phyloP scores from a whole-genome alignment of 75 land plant species.

The Selaginella tamariscina region DNA sequence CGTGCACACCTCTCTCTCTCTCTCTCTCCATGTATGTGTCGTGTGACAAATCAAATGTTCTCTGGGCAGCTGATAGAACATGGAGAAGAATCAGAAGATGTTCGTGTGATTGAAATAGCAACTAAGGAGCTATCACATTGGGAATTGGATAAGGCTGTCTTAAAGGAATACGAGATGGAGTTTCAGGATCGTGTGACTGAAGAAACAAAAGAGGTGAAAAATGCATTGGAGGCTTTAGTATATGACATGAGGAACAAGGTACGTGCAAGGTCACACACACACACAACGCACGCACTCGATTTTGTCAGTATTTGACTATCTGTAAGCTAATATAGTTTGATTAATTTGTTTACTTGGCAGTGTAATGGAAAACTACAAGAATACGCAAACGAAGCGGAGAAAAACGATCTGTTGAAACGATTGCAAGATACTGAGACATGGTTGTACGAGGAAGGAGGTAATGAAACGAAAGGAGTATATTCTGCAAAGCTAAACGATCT shows the following conservation, averaged over 20 bases:
- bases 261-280: too few species aligned
- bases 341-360: background rate
- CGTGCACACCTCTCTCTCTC: too few species aligned
- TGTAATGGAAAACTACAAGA: constrained; percentile 2
- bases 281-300: too few species aligned
- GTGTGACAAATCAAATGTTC: too few species aligned
- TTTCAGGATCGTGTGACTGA: constrained; percentile 6
- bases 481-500: background rate
- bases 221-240: constrained; percentile 5
- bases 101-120: background rate
- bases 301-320: too few species aligned
- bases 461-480: constrained; percentile 4
- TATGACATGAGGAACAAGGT: constrained; percentile 13
- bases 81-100: constrained; percentile 1
- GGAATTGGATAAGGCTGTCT: background rate
- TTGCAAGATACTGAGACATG: constrained; percentile 2
- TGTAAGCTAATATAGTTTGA: background rate
- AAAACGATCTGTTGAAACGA: background rate
- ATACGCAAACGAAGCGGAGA: constrained; percentile 1
- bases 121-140: background rate
- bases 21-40: too few species aligned
- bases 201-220: constrained; percentile 10
- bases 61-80: background rate
- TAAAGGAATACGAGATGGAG: background rate
- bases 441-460: constrained; percentile 9